phyloP scores from a whole-genome alignment of 176 grass and related monocot genomes.

The Oryza nivara region DNA sequence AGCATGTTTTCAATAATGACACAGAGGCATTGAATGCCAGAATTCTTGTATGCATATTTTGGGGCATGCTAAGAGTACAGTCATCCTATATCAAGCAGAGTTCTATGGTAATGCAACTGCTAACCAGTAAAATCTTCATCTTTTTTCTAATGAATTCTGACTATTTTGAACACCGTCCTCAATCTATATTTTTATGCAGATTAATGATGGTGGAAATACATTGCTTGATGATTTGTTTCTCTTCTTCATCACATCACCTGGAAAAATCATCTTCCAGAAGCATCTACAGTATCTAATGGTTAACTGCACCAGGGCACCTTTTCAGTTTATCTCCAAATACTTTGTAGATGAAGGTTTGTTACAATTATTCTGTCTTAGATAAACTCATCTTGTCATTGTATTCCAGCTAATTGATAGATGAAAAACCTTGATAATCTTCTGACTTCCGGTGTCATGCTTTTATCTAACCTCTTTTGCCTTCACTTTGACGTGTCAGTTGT shows the following conservation, averaged over 20 bases:
- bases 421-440: constrained; percentile 1
- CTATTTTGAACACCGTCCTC: constrained; percentile 34
- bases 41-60: constrained; percentile 81
- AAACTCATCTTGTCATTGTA: constrained; percentile 31
- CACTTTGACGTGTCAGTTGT: background rate
- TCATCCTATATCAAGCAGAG: constrained; percentile 48
- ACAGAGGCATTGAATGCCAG: constrained; percentile 67
- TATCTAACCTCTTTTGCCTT: constrained; percentile 12
- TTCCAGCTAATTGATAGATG: constrained; percentile 2
- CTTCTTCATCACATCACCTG: constrained; percentile 69
- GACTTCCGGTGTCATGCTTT: constrained; percentile 13
- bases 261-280: constrained; percentile 63
- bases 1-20: constrained; percentile 65
- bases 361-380: constrained; percentile 30
- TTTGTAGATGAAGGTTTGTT: constrained; percentile 80
- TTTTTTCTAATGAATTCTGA: constrained; percentile 10
- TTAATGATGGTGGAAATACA: constrained; percentile 33
- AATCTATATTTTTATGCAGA: constrained; percentile 56
- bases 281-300: constrained; percentile 76
- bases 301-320: constrained; percentile 66
- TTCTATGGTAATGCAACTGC: constrained; percentile 56
- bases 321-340: constrained; percentile 91
- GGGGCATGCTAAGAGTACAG: constrained; percentile 67
- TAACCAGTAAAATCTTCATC: constrained; percentile 33
- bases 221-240: constrained; percentile 70